These are phyloP conservation scores for Fagopyrum esculentum DNA, from an alignment of 148 eudicot genomes.

Conservation along the genomic window DNA sequence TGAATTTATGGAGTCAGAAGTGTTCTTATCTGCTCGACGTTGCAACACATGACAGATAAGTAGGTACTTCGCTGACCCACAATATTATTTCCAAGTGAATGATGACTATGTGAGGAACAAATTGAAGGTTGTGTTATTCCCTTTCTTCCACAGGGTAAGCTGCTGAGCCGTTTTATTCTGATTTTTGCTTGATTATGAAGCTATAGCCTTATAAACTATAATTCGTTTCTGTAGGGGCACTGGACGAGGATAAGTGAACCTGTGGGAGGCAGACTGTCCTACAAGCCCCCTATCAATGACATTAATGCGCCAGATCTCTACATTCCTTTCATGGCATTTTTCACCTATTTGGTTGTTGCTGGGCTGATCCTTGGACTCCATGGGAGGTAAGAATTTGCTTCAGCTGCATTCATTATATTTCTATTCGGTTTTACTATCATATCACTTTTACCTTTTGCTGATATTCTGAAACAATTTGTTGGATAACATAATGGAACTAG, in stretches of 20 bases:
- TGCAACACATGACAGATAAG: constrained; percentile 49
- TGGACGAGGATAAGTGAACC: constrained; percentile 99
- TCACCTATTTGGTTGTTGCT: constrained; percentile 82
- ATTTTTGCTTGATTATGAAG: neutral
- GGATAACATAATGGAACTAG: neutral
- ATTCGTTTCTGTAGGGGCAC: constrained; percentile 47
- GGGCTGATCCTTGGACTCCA: constrained; percentile 70
- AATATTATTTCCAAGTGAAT: constrained; percentile 96
- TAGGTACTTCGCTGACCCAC: constrained; percentile 84
- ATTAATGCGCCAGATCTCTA: constrained; percentile 93
- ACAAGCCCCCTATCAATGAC: constrained; percentile 89
- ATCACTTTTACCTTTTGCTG: neutral
- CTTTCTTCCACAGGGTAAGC: constrained; percentile 91
- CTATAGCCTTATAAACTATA: neutral
- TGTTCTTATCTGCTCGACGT: neutral
- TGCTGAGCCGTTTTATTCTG: neutral
- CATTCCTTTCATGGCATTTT: constrained; percentile 93
- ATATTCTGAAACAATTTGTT: neutral
- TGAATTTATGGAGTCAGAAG: neutral
- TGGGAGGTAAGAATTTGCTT: constrained; percentile 64
- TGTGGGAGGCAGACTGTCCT: constrained; percentile 90
- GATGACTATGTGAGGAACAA: constrained; percentile 95
- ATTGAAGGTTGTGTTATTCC: constrained; percentile 84
- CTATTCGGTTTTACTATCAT: neutral
- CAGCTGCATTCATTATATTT: neutral